Conservation (phyloP, 2,329 filamentous ascomycete genomes). For the Triangularia setosa region DNA sequence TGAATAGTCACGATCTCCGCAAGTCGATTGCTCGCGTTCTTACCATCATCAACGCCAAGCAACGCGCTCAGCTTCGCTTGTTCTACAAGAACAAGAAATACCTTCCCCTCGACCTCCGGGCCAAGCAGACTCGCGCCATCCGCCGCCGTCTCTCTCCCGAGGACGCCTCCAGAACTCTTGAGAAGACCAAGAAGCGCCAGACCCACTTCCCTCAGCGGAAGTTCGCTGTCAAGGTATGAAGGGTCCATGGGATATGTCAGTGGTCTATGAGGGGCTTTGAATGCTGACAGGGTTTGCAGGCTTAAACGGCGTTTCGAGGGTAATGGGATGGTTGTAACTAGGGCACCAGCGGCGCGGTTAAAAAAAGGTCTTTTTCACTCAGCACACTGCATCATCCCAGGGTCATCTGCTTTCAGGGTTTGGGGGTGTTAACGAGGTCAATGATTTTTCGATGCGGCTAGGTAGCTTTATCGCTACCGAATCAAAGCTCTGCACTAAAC, state of each 20-base stretch:
- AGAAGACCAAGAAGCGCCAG: conserved; percentile 95
- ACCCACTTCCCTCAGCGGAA: conserved; percentile 98
- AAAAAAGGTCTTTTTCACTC: conserved; percentile 28
- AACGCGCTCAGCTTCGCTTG: conserved; percentile 92
- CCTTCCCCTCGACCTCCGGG: conserved; percentile 93
- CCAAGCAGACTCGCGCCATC: conserved; percentile 98
- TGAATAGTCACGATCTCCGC: conserved; percentile 86
- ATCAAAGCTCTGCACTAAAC: conserved; percentile 27
- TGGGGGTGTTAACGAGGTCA: conserved; percentile 28
- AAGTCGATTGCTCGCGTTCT: conserved; percentile 99
- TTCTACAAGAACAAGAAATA: conserved; percentile 99
- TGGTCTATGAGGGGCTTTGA: not conserved
- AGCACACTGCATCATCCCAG: conserved; percentile 29
- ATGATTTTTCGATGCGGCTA: conserved; percentile 27
- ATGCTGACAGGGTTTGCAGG: conserved; percentile 25
- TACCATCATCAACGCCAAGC: conserved; percentile 99
- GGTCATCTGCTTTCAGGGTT: conserved; percentile 27
- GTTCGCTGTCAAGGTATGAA: conserved; percentile 92
- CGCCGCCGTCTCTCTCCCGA: conserved; percentile 89
- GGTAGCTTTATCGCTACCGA: conserved; percentile 28
- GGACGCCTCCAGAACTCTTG: conserved; percentile 78
- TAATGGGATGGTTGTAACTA: conserved; percentile 27
- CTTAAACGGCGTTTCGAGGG: conserved; percentile 24
- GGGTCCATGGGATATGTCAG: not conserved
- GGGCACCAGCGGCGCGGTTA: conserved; percentile 28